phyloP scores from a whole-genome alignment of 139 green algal genomes.

The Chlamydomonas sp. region DNA sequence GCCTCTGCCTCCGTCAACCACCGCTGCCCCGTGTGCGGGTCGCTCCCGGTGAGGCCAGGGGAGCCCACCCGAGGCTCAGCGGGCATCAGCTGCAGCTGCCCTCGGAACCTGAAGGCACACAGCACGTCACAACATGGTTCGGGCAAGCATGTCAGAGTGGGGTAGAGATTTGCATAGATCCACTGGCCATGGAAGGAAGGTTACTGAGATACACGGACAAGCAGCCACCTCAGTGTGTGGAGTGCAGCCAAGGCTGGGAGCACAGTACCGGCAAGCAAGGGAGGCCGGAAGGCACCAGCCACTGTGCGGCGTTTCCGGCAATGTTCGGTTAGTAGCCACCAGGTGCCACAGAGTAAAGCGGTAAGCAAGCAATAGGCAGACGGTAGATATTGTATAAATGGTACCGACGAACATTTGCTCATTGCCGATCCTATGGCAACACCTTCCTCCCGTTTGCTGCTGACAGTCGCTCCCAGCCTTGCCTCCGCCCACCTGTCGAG shows the following conservation, averaged over 20 bases:
- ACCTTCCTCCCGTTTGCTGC: not conserved
- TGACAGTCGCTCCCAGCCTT: constrained; percentile 45
- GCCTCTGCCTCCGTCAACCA: constrained; percentile 23
- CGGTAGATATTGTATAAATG: not conserved
- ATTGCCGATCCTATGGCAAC: no score
- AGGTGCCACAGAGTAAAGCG: not conserved
- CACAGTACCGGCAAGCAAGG: no score
- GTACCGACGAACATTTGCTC: not conserved
- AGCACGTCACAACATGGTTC: not conserved
- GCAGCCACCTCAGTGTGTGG: not conserved
- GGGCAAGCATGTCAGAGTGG: not conserved
- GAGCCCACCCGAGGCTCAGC: constrained; percentile 13
- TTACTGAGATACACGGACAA: not conserved
- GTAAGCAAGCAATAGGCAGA: not conserved
- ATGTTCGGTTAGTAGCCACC: not conserved
- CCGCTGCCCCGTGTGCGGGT: constrained; percentile 21
- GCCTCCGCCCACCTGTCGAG: constrained; percentile 74
- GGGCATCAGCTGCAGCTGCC: constrained; percentile 17
- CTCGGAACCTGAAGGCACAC: not conserved
- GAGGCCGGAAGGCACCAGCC: no score
- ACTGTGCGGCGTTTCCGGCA: not conserved
- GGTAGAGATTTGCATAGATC: not conserved
- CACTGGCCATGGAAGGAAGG: not conserved
- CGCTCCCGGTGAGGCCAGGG: constrained; percentile 18
- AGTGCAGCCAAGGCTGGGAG: not conserved